Base-by-base conservation (phyloP, 345 rosid species). In the Citrus medica region DNA sequence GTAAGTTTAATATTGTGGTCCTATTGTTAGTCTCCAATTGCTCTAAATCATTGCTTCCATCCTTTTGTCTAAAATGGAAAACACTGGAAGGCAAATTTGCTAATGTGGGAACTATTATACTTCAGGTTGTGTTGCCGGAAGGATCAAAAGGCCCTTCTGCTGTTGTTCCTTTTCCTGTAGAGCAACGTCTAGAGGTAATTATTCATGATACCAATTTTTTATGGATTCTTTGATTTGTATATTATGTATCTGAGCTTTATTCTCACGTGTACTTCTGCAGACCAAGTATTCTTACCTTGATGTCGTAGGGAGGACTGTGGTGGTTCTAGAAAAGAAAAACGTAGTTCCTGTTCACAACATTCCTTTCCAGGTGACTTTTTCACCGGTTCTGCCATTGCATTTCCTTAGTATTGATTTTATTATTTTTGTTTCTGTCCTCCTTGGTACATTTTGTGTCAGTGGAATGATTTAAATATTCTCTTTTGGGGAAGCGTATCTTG, bases 221-320 rank as follows among this genome's bases (percentile, higher is more conserved):
- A 3, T 68, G 46, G 22, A 25, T 51, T 24, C 63, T 16, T 27
- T 6, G 60, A 67, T 14, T 32, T 7, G 5, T 72, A 22, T 33
- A 2, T 51, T 19, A 13, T 24, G 40, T 40, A 12, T 76, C 69
- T 76, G n/a, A 81, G 73, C 78, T 83, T 51, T 53, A 27, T 72
- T 68, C 12, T 59, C 37, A 68, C 78, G 63, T 72, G 25, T 71
- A 27, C 67, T 16, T 79, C 35, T 85, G 86, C 89, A 97, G 99
- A 90, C 84, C 80, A 97, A 97, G 83, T 97, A 91, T 80, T 90
- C 98, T 28, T 97, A 97, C 88, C 98, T 97, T 75, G 98, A 97
- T 88, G 93, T 92, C 21, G 94, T 97, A 78, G 98, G 98, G 82
- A 93, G 99, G 85, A 89, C 98, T 55, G 98, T 97, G 81, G 85